Evolutionary conservation across 768 basidiomycete species (phyloP), one percentile per base, ranked within the genome.

Genomic region (Fomitopsis serialis): DNA sequence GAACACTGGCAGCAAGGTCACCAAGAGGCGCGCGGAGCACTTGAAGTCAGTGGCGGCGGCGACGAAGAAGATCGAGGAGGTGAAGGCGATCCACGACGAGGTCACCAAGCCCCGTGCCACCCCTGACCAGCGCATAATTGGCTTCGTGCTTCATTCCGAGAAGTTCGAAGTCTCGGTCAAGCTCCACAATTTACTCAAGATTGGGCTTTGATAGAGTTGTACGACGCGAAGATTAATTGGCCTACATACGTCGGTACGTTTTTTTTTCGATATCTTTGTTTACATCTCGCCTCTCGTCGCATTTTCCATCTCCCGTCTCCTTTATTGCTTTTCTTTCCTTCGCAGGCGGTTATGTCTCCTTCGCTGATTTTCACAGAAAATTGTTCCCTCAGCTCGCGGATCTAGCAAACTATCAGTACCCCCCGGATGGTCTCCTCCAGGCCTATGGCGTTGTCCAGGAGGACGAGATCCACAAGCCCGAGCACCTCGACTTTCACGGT

Each of bases 221-320:
- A n/a, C n/a, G 24, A 29, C 19, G 5, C 25, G 17, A 61, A 55
- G 53, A 35, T 63, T 34, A 29, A 48, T 36, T 51, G 17, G 47
- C 45, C 21, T 1, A 34, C 27, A 8, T 61, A 62, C 42, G 7
- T 69, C 12, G 67, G 68, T 68, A 63, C 48, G 63, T 65, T 56
- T 55, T 45, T 43, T 49, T 46, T 53, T 54, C 58, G 48, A 50
- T 36, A 54, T 57, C 63, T 59, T 34, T 15, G 15, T 8, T 35
- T 35, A 9, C 15, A 35, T 9, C 34, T 35, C 34, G 15, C 8
- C n/a, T n/a, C n/a, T n/a, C n/a, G n/a, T n/a, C n/a, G n/a, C n/a
- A n/a, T n/a, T n/a, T n/a, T n/a, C n/a, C n/a, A n/a, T n/a, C n/a
- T n/a, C n/a, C n/a, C n/a, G n/a, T n/a, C n/a, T n/a, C n/a, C n/a